Percentiles rank a stretch among this genome's conserved stretches.
These are phyloP conservation scores for Pleurotus eryngii DNA, from an alignment of 768 basidiomycete genomes.

Conservation along the genomic window DNA sequence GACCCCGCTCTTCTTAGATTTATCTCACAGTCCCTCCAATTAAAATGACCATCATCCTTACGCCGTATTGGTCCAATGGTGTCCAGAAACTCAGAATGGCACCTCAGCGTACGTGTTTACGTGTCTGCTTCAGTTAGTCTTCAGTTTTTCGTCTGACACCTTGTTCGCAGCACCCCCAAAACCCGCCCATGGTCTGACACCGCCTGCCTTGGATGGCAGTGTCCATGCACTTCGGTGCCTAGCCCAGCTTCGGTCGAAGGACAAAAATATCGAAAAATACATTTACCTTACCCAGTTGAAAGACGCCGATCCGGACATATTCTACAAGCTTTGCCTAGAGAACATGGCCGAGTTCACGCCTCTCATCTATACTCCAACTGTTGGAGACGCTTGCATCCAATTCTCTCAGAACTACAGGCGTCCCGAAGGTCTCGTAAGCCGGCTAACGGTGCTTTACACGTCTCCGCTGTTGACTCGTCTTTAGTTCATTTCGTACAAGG, in stretches of 20 bases:
- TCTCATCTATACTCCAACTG: constrained; percentile 89
- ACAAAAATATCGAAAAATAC: constrained; percentile 76
- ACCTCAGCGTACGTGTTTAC: constrained; percentile 45
- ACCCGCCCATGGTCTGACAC: constrained; percentile 54
- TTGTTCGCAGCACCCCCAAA: constrained; percentile 33
- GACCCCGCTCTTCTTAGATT: neutral
- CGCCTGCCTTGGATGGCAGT: constrained; percentile 50
- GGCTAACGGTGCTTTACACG: no score
- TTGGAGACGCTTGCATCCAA: constrained; percentile 86
- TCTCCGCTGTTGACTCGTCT: neutral
- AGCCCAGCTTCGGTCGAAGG: constrained; percentile 72
- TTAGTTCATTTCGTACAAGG: constrained; percentile 75
- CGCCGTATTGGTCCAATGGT: constrained; percentile 69
- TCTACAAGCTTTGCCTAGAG: constrained; percentile 72
- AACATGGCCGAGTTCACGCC: constrained; percentile 73
- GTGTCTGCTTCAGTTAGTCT: constrained; percentile 3
- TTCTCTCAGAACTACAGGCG: constrained; percentile 76
- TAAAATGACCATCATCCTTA: constrained; percentile 60
- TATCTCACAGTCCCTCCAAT: neutral
- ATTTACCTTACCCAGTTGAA: constrained; percentile 80
- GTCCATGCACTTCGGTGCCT: constrained; percentile 60
- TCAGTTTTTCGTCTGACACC: constrained; percentile 7
- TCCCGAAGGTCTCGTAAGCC: constrained; percentile 67
- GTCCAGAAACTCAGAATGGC: constrained; percentile 67
- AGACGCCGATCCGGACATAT: constrained; percentile 66